Evolutionary conservation across 441 rosid species (phyloP), one percentile per base, ranked within the genome.

Genomic region (Isatis lusitanica): DNA sequence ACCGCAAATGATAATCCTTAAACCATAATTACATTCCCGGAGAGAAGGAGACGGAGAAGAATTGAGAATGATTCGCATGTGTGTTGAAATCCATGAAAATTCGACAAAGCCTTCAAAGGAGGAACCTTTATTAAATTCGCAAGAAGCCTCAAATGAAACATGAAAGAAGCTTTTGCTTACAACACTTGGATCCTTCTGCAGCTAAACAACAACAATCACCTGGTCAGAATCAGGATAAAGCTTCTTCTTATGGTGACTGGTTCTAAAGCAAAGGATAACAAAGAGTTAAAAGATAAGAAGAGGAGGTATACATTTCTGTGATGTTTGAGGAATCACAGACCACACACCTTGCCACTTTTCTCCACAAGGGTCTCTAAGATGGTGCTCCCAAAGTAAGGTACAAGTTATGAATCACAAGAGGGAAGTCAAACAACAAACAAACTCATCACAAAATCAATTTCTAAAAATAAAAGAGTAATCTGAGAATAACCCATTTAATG

Each of bases 311-410:
- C 99, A 95, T 59, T 70, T 83, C 85, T 0, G 98, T 90, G 56
- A 95, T 85, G 85, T 91, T 88, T 24, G 83, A 79, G 76, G 85
- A 83, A 36, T 87, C 96, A 74, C 99, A 95, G 47, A 77, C 68
- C 39, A 93, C 39, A 93, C 96, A 21, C 99, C 99, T 80, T 88
- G 80, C 99, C 99, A 95, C 52, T 61, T 50, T 43, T 91, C 95
- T 53, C 85, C 85, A 79, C 99, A 95, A 3, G 99, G 99, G 80
- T 95, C 99, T 76, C 99, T 63, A 93, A 51, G 89, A 83, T 8
- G 97, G 97, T 28, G 79, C 80, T 9, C 89, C 89, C 81, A 95
- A 78, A 43, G 89, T 78, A 17, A 83, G 50, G 39, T 73, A 93
- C 63, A 95, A 82, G 74, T 82, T 77, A 81, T 93, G 90, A 70